Base-by-base conservation (phyloP, 352 stramenopile genomes). In the Globisporangium abappressorium region DNA sequence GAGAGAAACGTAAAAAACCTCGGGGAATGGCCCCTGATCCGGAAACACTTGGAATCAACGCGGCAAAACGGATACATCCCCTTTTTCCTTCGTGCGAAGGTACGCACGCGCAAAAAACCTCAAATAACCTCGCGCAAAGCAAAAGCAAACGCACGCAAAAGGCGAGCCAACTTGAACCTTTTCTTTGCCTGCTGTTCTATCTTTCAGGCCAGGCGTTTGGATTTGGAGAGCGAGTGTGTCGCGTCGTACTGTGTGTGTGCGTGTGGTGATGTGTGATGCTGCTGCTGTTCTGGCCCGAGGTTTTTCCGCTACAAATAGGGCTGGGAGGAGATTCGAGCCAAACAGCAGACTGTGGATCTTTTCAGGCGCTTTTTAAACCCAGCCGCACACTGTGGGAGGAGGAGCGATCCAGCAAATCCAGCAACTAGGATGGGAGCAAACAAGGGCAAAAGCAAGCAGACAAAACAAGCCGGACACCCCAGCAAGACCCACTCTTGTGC, bases 1-100 rank as follows among this genome's bases (percentile, higher is more conserved):
- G 20, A 61, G 20, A 14, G 30, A 53, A 58, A 20, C n/a, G 20
- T 20, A 38, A 71, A 71, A 71, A 71, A 71, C 66, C 66, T 71
- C 66, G 66, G 66, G 58, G 3, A 3, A 20, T 28, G 22, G 18
- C 20, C 66, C 66, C 66, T 61, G 8, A 66, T 55, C 34, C 11
- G 53, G 66, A 67, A 71, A 43, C 36, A 43, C 36, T 14, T 14
- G 14, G 1, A 12, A 43, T 64, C 58, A 71, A 22, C 5, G 8
- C 24, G 2, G 38, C 20, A 70, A 68, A 68, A 62, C 62, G 47
- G 51, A 55, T 62, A 22, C 62, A 62, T 62, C 62, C n/a, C 34
- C 53, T 38, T 61, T 33, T 56, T 30, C 38, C 34, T 14, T 41
- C 34, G 34, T 12, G 34, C 34, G 34, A 41, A 41, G 34, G 34